Percentiles rank a stretch among this genome's conserved stretches.
Conservation (phyloP, 768 basidiomycete species). For the Rhodotorula toruloides region DNA sequence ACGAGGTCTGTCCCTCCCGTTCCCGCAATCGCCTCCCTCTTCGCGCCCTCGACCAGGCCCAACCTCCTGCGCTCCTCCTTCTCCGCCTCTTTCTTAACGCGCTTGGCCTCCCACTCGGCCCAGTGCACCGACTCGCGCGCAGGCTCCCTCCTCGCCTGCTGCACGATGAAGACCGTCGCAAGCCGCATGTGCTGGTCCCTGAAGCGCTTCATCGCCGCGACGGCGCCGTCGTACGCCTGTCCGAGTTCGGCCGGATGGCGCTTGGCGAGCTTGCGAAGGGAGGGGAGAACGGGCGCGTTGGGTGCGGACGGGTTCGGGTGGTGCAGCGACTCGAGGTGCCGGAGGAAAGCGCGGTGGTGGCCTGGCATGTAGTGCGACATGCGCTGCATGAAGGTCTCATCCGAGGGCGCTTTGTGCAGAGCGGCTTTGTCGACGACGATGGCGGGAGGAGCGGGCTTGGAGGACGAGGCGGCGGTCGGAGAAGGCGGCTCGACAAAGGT, state of each 20-base stretch:
- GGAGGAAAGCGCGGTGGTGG: constrained; percentile 68
- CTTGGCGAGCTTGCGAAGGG: constrained; percentile 60
- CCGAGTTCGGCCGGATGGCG: constrained; percentile 35
- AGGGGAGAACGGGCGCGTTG: constrained; percentile 45
- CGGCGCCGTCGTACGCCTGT: constrained; percentile 66
- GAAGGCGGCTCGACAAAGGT: constrained; percentile 10
- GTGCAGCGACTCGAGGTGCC: constrained; percentile 62
- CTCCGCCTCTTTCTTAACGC: constrained; percentile 25
- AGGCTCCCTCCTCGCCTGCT: constrained; percentile 60
- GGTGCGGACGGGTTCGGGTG: constrained; percentile 15
- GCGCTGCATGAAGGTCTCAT: constrained; percentile 69
- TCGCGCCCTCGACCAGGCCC: constrained; percentile 38
- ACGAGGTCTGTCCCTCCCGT: constrained; percentile 86
- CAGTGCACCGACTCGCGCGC: constrained; percentile 37
- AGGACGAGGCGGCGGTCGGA: constrained; percentile 12
- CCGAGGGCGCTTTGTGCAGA: constrained; percentile 25
- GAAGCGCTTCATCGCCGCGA: constrained; percentile 71
- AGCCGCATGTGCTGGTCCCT: constrained; percentile 84
- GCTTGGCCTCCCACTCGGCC: constrained; percentile 30
- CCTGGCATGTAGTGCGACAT: constrained; percentile 92
- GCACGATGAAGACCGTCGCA: constrained; percentile 78
- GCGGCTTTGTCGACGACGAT: not conserved
- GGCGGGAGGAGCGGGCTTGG: constrained; percentile 1
- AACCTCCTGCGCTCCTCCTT: constrained; percentile 13
- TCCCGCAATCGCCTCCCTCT: constrained; percentile 61